These are phyloP conservation scores for Thecaphora thlaspeos DNA, from an alignment of 1,284 basidiomycete genomes.

Conservation along the genomic window DNA sequence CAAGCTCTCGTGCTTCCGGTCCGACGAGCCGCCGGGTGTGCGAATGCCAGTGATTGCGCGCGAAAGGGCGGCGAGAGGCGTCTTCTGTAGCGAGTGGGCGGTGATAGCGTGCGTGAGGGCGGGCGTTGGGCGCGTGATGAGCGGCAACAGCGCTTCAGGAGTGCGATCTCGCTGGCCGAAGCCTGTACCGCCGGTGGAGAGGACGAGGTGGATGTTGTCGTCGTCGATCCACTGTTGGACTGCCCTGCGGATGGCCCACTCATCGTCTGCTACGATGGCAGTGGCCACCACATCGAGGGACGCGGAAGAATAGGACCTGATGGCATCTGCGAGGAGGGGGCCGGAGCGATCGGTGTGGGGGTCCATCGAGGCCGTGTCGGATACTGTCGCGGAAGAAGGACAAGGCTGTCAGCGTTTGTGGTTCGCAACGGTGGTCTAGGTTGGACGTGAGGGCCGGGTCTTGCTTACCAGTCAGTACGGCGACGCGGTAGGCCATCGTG, in stretches of 20 bases:
- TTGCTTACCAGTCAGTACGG: background rate
- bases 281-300: slow-evolving; percentile 9
- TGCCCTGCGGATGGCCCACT: slow-evolving; percentile 2
- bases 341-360: slow-evolving; percentile 34
- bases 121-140: slow-evolving; percentile 73
- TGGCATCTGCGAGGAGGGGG: slow-evolving; percentile 16
- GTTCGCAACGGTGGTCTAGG: too few species aligned
- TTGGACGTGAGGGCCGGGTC: too few species aligned
- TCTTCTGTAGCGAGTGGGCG: slow-evolving; percentile 69
- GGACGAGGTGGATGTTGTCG: slow-evolving; percentile 28
- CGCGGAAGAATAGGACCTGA: slow-evolving; percentile 7
- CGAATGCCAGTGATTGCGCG: slow-evolving; percentile 74
- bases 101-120: slow-evolving; percentile 77
- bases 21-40: background rate
- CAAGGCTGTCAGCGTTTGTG: too few species aligned
- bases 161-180: slow-evolving; percentile 76
- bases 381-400: slow-evolving; percentile 39
- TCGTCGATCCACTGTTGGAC: slow-evolving; percentile 19
- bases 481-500: slow-evolving; percentile 1
- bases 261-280: slow-evolving; percentile 29
- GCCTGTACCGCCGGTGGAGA: slow-evolving; percentile 83
- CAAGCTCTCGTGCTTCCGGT: slow-evolving; percentile 62
- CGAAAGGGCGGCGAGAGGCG: slow-evolving; percentile 76
- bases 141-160: slow-evolving; percentile 72
- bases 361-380: slow-evolving; percentile 33